Evolutionary conservation across 345 rosid species (phyloP).

Genomic region (Hirschfeldia incana): DNA sequence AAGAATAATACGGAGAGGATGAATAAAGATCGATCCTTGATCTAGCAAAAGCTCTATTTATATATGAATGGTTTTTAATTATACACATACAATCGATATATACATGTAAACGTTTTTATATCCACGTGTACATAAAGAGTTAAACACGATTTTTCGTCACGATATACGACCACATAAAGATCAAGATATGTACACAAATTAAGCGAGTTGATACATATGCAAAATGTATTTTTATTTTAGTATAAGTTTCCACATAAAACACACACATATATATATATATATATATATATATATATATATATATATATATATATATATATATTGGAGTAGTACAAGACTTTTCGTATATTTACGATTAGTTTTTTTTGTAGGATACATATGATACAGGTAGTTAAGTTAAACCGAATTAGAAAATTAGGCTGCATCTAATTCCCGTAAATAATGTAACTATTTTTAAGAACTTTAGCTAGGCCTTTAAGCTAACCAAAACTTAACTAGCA

Average conservation of each 20-base stretch:
- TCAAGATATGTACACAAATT: neutral
- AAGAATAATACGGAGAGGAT: neutral
- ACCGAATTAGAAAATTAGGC: neutral
- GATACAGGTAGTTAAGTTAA: neutral
- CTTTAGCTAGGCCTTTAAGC: neutral
- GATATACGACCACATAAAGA: neutral
- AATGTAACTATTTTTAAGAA: neutral
- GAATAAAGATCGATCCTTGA: slow-evolving; percentile 2
- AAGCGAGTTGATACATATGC: neutral
- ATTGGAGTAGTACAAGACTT: too few relatives aligned
- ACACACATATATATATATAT: too few relatives aligned
- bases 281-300: too few relatives aligned
- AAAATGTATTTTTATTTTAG: neutral
- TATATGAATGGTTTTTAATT: neutral
- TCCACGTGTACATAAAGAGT: slow-evolving; percentile 3
- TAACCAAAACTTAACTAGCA: slow-evolving; percentile 4
- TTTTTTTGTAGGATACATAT: neutral
- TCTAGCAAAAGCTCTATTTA: neutral
- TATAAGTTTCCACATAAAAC: neutral
- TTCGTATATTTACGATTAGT: neutral
- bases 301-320: too few relatives aligned
- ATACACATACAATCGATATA: neutral
- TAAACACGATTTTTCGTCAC: neutral
- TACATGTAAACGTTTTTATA: neutral
- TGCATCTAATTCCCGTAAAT: neutral